phyloP scores from a whole-genome alignment of 805 yeast genomes.

The Schwanniomyces sp. region DNA sequence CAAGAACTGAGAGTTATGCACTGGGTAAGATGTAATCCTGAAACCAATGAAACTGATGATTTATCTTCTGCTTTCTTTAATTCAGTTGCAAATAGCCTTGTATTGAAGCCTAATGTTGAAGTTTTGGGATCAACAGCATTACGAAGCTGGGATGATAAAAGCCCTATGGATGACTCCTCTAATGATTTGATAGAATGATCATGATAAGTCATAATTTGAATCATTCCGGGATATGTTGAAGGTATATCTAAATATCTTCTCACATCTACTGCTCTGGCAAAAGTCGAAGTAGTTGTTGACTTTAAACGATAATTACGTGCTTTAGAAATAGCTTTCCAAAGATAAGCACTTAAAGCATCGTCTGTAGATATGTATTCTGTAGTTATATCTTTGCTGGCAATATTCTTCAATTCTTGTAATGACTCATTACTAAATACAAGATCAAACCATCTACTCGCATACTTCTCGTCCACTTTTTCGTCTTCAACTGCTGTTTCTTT shows the following conservation, averaged over 20 bases:
- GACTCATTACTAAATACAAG: neutral
- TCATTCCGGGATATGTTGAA: neutral
- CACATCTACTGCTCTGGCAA: neutral
- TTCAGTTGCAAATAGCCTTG: neutral
- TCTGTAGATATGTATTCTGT: neutral
- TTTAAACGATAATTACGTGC: neutral
- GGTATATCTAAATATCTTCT: neutral
- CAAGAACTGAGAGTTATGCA: neutral
- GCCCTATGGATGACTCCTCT: neutral
- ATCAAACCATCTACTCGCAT: neutral
- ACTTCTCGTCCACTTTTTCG: neutral
- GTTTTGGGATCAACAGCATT: neutral
- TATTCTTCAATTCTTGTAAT: neutral
- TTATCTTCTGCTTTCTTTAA: too few species aligned
- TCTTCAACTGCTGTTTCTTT: neutral
- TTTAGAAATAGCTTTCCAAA: neutral
- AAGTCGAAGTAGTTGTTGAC: neutral
- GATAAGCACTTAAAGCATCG: neutral
- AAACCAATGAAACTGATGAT: neutral
- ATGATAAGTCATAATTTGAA: neutral
- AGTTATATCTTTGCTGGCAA: neutral
- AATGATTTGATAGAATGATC: neutral
- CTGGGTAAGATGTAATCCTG: neutral
- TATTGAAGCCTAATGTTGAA: neutral
- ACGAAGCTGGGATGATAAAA: neutral